Base-by-base conservation (phyloP, 1,139 yeast genomes). In the Eremothecium coryli region DNA sequence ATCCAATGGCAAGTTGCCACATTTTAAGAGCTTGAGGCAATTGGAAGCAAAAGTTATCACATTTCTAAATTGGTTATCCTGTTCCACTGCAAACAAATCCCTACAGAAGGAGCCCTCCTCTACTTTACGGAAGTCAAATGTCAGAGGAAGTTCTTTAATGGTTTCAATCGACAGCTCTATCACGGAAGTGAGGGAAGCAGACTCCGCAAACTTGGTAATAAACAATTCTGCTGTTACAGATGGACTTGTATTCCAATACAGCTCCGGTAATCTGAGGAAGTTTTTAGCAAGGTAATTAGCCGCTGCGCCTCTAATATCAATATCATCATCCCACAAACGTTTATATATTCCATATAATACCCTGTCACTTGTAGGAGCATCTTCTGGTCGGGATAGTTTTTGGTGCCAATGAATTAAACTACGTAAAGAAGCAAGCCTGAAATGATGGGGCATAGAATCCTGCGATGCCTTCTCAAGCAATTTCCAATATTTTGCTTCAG, bases 251-350 rank as follows among this genome's bases (percentile, higher is more conserved):
- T 11, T 5, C 13, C 9, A 4, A 14, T 11, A n/a, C 8, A n/a
- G 11, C 3, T 17, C 13, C 3, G 13, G 14, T 12, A 36, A 9
- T 13, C 31, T 24, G n/a, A 40, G 26, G 11, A 43, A 26, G 8
- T 29, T 20, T 10, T 36, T 18, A 3, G 62, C 53, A 10, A 70
- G 42, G 36, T 56, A 58, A 2, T 43, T 28, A 0, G 75, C 56
- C 1, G 73, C 64, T 3, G 49, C 18, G 1, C 45, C 41, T 45
- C 81, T 58, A 9, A 75, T 60, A 7, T 60, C 68, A 6, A 63
- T 67, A 42, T 77, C 82, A 48, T 80, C 90, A 52, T 81, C 93
- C 34, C 65, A 61, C 11, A 77, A 52, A 39, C 63, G 68, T 11
- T 54, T 48, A 40, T 61, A 65, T 1, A 73, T 46, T 9, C 53